Base-by-base conservation (phyloP, 2,329 filamentous ascomycete species). In the Colletotrichum lindemuthianum region DNA sequence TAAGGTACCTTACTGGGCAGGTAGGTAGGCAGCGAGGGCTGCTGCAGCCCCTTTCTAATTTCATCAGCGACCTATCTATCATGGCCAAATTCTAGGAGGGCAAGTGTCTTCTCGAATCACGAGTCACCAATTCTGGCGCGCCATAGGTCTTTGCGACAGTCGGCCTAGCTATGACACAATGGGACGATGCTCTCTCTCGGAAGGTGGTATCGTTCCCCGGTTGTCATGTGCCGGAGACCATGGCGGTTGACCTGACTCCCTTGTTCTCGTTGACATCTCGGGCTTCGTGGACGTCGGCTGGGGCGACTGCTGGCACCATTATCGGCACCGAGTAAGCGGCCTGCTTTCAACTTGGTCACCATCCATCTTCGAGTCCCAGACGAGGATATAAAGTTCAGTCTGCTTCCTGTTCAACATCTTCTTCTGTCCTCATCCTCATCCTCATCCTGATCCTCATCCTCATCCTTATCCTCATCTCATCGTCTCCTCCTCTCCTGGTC, bases 181-280 rank as follows among this genome's bases (percentile, higher is more conserved):
- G 45, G 51, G 55, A 48, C 58, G 15, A 63, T 65, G 47, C 33
- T 65, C 63, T 16, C 58, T 65, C 58, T 65, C 57, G 63, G 63
- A 61, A 65, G 63, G 63, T 65, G 63, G 63, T 65, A 65, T 63
- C 16, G 24, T n/a, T 37, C 47, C 24, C 45, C 58, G 63, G 58
- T 41, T 52, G 57, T 51, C 58, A 43, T 15, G 41, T 65, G 63
- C 63, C 63, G 58, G 47, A 36, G 45, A 61, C 32, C 47, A 48
- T 45, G 47, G 45, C 15, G 40, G 39, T 37, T 55, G 32, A 48
- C 45, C 15, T 54, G 43, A 54, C 39, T 33, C 34, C 53, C 53
- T 40, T 34, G 40, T 47, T 45, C 15, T 32, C 24, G 34, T 47
- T 48, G 45, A 39, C 45, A 43, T 53, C 16, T 49, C 49, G 48